Conservation (phyloP, 1,139 yeast genomes). For the Candida sp. region DNA sequence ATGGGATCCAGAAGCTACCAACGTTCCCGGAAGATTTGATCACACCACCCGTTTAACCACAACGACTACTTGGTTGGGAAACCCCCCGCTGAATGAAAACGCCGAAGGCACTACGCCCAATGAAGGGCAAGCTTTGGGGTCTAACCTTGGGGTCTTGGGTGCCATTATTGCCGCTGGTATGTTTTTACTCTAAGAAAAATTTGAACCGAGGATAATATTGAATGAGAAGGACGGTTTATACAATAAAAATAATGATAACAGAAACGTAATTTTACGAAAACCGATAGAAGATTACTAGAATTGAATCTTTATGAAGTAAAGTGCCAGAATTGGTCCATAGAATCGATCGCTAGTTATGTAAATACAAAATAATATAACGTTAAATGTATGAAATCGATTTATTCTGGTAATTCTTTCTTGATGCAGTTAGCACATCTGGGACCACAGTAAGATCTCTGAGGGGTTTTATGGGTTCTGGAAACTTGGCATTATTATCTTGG, state of each 20-base stretch:
- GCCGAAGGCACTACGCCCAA: background rate
- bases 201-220: too few species aligned
- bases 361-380: too few species aligned
- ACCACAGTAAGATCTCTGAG: conserved; percentile 99
- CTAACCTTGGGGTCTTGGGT: background rate
- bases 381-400: too few species aligned
- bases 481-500: conserved; percentile 96
- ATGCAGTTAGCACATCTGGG: conserved; percentile 98
- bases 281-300: too few species aligned
- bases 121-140: background rate
- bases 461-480: conserved; percentile 95
- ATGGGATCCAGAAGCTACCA: conserved; percentile 1
- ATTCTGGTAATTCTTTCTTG: conserved; percentile 95
- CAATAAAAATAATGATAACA: too few species aligned
- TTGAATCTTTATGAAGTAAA: too few species aligned
- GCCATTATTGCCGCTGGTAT: background rate
- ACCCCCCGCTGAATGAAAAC: background rate
- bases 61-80: conserved; percentile 1
- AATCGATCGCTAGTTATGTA: too few species aligned
- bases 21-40: conserved; percentile 1
- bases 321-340: too few species aligned
- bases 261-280: too few species aligned
- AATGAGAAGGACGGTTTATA: too few species aligned
- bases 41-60: conserved; percentile 2
- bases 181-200: too few species aligned